Evolutionary conservation across 2,329 filamentous ascomycete genomes (phyloP), one percentile per base, ranked within the genome.

Genomic region (Xylariales sp.): DNA sequence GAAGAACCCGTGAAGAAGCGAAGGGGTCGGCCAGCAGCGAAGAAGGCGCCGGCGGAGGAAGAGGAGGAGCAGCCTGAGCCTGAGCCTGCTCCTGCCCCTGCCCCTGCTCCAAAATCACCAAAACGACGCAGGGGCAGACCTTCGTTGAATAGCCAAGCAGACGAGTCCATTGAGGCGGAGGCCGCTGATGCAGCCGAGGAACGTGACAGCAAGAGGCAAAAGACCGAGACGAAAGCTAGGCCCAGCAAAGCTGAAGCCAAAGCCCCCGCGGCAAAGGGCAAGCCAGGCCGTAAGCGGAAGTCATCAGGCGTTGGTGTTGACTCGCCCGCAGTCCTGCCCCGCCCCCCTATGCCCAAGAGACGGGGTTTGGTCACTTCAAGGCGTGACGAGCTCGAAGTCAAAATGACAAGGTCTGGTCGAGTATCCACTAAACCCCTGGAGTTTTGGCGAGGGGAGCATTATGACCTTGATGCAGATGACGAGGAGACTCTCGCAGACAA

Each of bases 391-490:
- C 72, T 80, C 40, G 69, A 65, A 19, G 68, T 77, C 47, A 70
- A 71, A 21, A 76, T 72, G 32, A 86, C 83, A 38, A 82, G 88
- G 40, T 91, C 84, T 10, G 90, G 88, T 2, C 80, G 93, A 43
- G 78, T 80, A 39, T 88, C 86, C 8, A 82, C 88, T 47, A 79
- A 80, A 46, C 93, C 90, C 1, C 65, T 96, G 24, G 80, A 87
- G 19, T 95, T 77, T 59, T 97, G 91, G 91, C 82, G 82, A 53
- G 89, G 89, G 50, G 91, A 97, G 59, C 78, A 78, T 40, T 78
- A 85, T 34, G 77, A 88, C 16, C 87, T 82, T 55, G 80, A 83
- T 38, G 70, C 76, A 14, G 76, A 80, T 18, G 78, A 68, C 20
- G 75, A 75, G 42, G 62, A 68, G 43, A 61, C 70, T 37, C 52